Evolutionary conservation across 768 basidiomycete genomes (phyloP), one percentile per base, ranked within the genome.

Genomic region (Holtermanniella nyarrowii): DNA sequence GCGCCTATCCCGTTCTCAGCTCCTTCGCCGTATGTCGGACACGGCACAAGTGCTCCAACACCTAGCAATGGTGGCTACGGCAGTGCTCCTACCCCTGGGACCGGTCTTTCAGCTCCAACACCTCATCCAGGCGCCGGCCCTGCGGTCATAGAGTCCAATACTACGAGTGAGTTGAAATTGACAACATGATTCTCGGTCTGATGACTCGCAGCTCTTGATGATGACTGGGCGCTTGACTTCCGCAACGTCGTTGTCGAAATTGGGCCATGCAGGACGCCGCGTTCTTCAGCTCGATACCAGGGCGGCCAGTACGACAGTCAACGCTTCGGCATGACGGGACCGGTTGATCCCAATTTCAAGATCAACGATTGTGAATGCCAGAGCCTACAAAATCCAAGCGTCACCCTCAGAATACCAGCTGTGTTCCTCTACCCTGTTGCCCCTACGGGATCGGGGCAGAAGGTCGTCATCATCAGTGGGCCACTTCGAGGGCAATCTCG

Each of bases 21-120:
- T n/a, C 75, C 76, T 0, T n/a, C 31, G 31, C 31, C 31, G 31
- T 37, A 37, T 16, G 31, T 16, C 31, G 77, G 75, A 5, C 76
- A 77, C 27, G 59, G 54, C n/a, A 73, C 70, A 12, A 50, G 68
- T 5, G 75, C 74, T 1, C 73, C 75, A 0, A 76, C 76, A 1
- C 76, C 76, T 0, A 74, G 72, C 2, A 60, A 56, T 1, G 64
- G 60, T 47, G 55, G 57, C 16, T 59, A 62, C 1, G n/a, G n/a
- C n/a, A n/a, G n/a, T n/a, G 71, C 73, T 5, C 73, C 73, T 13
- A 73, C 74, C 25, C 73, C 74, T 11, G 73, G 66, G 11, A 55
- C 62, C 20, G 59, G 62, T 37, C 31, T 37, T 7, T 37, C 44
- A 41, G 65, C 58, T 20, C 59, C 55, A 31, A 61, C 56, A 26